Evolutionary conservation across 2,329 filamentous ascomycete species (phyloP), one percentile per base, ranked within the genome.

Genomic region (Eutypella sp.): DNA sequence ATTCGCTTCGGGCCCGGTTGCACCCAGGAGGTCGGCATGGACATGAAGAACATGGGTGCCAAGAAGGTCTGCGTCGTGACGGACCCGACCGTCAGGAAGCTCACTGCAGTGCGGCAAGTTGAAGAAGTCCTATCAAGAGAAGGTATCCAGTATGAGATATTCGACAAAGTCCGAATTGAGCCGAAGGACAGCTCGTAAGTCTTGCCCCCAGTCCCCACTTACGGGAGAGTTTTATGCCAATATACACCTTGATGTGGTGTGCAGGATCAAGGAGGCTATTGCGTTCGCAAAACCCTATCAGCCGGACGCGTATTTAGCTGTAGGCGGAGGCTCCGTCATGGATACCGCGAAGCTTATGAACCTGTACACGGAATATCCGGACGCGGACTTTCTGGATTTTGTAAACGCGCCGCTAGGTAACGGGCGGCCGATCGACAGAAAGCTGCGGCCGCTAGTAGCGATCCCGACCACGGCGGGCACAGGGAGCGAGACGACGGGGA

Each of bases 341-440:
- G 93, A 99, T 68, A 99, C 93, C 1, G 92, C 93, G 45, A 99
- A 99, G 69, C 77, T 99, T 46, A 97, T 99, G 91, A 99, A 99
- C 63, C 78, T 99, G 0, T 97, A 97, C 70, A 87, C 85, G 1
- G 84, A 82, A 51, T 96, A 90, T 63, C 91, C 91, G 0, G 87
- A 96, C 7, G 92, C 92, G 27, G 88, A 93, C 57, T 96, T 99
- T 63, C 76, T 97, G 29, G 92, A 99, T 73, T 99, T 99, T 58
- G 93, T 99, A 66, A 97, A 97, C 61, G 92, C 92, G 0, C 93
- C 93, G 0, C 72, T 97, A 0, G 93, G 93, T 48, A 89, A 87
- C 51, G 93, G 93, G 4, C 69, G 80, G 20, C 88, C 89, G 0
- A 85, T 95, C 48, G 81, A 81, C 24, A 80, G 78, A 47, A 76